Evolutionary conservation across 2,329 filamentous ascomycete genomes (phyloP).

Genomic region (Lomentospora prolificans): DNA sequence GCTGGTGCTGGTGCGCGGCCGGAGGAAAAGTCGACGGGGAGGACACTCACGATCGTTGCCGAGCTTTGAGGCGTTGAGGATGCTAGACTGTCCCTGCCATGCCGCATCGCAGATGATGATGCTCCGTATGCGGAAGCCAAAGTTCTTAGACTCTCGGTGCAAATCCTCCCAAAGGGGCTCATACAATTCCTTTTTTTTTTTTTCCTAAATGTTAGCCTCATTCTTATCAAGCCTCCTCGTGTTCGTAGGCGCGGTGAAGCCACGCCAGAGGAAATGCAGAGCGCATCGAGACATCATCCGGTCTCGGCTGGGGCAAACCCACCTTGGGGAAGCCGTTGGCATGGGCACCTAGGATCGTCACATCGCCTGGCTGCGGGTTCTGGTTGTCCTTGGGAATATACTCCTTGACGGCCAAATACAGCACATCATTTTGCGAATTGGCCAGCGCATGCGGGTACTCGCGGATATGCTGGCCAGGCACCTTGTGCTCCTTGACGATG

Average conservation of each 20-base stretch:
- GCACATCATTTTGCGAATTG: constrained; percentile 61
- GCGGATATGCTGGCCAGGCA: constrained; percentile 69
- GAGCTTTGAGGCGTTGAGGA: constrained; percentile 64
- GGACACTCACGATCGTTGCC: constrained; percentile 69
- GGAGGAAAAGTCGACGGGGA: neutral
- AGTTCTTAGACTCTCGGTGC: constrained; percentile 40
- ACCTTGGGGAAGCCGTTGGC: constrained; percentile 92
- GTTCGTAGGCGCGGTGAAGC: too few species aligned
- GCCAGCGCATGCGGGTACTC: constrained; percentile 69
- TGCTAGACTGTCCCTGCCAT: constrained; percentile 69
- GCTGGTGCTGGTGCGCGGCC: neutral
- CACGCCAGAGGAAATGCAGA: neutral
- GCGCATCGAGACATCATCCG: neutral
- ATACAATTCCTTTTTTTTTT: constrained; percentile 65
- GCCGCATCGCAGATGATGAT: constrained; percentile 91
- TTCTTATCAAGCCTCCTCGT: neutral
- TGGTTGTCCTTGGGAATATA: constrained; percentile 70
- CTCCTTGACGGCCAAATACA: constrained; percentile 74
- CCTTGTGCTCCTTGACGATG: constrained; percentile 37
- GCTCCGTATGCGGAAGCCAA: constrained; percentile 59
- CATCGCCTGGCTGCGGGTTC: constrained; percentile 58
- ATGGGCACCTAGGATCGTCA: constrained; percentile 80
- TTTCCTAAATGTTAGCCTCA: neutral
- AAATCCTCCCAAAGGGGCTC: constrained; percentile 88
- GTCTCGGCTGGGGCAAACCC: neutral